Percentiles rank a stretch among this genome's conserved stretches.
phyloP scores from a whole-genome alignment of 768 basidiomycete species.

The Pholiota microspora region DNA sequence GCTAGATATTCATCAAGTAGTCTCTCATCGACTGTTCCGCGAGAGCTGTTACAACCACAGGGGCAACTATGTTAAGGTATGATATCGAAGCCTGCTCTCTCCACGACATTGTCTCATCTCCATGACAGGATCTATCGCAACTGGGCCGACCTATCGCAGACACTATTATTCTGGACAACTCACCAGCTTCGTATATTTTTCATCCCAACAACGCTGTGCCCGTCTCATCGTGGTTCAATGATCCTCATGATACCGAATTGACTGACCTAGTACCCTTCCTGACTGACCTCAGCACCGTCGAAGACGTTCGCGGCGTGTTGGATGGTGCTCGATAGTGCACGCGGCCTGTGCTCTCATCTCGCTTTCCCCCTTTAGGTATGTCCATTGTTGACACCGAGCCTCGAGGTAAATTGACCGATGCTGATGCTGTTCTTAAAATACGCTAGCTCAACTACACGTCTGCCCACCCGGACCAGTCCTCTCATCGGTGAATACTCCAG shows the following conservation, averaged over 20 bases:
- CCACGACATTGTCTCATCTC: conserved; percentile 7
- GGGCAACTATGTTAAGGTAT: conserved; percentile 98
- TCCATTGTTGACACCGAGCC: not conserved
- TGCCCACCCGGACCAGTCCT: not conserved
- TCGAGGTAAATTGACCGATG: not conserved
- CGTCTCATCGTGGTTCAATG: conserved; percentile 99
- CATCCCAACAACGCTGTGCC: conserved; percentile 99
- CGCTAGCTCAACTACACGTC: not conserved
- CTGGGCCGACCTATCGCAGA: conserved; percentile 91
- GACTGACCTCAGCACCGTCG: conserved; percentile 78
- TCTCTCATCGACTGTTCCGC: conserved; percentile 91
- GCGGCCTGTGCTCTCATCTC: conserved; percentile 1
- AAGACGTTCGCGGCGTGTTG: conserved; percentile 89
- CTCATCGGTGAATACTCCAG: conserved; percentile 16
- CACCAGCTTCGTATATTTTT: conserved; percentile 98
- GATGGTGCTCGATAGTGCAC: conserved; percentile 69
- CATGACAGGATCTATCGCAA: conserved; percentile 86
- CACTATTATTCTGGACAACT: conserved; percentile 98
- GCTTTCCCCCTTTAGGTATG: conserved; percentile 4
- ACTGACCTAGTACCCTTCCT: conserved; percentile 96
- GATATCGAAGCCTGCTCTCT: conserved; percentile 13
- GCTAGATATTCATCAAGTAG: conserved; percentile 88
- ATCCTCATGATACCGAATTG: conserved; percentile 96
- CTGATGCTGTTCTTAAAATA: conserved; percentile 1
- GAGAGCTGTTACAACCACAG: conserved; percentile 99